Conservation (phyloP, 768 basidiomycete species). For the Rhodotorula paludigena region DNA sequence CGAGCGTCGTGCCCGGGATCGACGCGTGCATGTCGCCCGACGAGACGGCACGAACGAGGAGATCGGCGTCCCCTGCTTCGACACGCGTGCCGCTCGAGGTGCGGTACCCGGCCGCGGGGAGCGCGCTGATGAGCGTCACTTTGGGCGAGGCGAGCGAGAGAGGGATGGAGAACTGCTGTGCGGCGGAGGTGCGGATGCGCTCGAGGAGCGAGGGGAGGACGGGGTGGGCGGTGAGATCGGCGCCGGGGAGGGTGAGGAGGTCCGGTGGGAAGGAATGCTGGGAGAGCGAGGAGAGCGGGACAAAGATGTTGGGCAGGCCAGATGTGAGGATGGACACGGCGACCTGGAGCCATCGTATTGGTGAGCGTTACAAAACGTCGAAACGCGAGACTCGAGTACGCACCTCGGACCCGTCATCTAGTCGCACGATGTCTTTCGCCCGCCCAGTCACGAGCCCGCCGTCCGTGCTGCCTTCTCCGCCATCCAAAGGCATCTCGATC, state of each 20-base stretch:
- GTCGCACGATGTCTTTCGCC: constrained; percentile 8
- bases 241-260: constrained; percentile 16
- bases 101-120: constrained; percentile 9
- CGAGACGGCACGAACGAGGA: constrained; percentile 25
- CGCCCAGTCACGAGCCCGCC: constrained; percentile 18
- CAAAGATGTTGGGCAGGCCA: constrained; percentile 37
- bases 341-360: constrained; percentile 10
- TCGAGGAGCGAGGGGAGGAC: constrained; percentile 19
- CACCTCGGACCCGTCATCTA: constrained; percentile 19
- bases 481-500: constrained; percentile 34
- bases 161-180: constrained; percentile 10
- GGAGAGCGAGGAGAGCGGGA: constrained; percentile 20
- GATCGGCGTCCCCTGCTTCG: constrained; percentile 2
- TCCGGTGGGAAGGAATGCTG: not conserved
- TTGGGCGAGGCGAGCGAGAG: constrained; percentile 33
- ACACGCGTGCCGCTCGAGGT: not conserved
- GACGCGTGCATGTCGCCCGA: constrained; percentile 36
- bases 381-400: too few relatives aligned
- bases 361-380: not conserved
- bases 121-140: constrained; percentile 18
- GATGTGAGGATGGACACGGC: constrained; percentile 26
- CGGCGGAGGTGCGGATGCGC: constrained; percentile 19
- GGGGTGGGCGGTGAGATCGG: constrained; percentile 6
- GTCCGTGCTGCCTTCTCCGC: not conserved
- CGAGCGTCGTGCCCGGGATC: constrained; percentile 38